Base-by-base conservation (phyloP, 2,329 filamentous ascomycete genomes). In the Venturia oleaginea region DNA sequence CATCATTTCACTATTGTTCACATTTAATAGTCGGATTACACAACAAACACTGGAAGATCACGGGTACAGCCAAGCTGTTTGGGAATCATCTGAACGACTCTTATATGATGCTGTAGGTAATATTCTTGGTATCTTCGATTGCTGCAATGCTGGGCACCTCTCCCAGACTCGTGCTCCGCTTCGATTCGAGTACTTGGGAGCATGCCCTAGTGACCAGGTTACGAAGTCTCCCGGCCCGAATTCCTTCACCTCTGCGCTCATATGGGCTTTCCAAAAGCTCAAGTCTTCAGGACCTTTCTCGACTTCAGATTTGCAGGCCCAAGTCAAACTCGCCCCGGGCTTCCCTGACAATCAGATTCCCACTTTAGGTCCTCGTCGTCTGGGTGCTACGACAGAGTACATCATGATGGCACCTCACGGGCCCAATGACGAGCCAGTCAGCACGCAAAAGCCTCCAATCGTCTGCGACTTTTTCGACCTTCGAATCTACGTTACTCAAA, bases 51-150 rank as follows among this genome's bases (percentile, higher is more conserved):
- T 34, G 34, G 32, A n/a, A n/a, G n/a, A n/a, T n/a, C n/a, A n/a
- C n/a, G n/a, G n/a, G n/a, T n/a, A n/a, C n/a, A n/a, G n/a, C n/a
- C n/a, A n/a, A n/a, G n/a, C n/a, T n/a, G n/a, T n/a, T 30, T 24
- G 55, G 10, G n/a, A 24, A 34, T 37, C 30, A 19, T n/a, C n/a
- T n/a, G n/a, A n/a, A n/a, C n/a, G n/a, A n/a, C n/a, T n/a, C n/a
- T n/a, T n/a, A n/a, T n/a, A n/a, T n/a, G n/a, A n/a, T n/a, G n/a
- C n/a, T n/a, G n/a, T n/a, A n/a, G n/a, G n/a, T n/a, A n/a, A 64
- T 34, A 34, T 65, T 27, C 22, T 65, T 22, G 30, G 27, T n/a
- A 62, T 65, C 17, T 55, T 65, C n/a, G 64, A 65, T 24, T 63
- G 59, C 48, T 65, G 64, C 34, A 30, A 65, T 32, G 51, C 63